These are phyloP conservation scores for Xylaria nigripes DNA, from an alignment of 495 filamentous ascomycete genomes.

Conservation along the genomic window DNA sequence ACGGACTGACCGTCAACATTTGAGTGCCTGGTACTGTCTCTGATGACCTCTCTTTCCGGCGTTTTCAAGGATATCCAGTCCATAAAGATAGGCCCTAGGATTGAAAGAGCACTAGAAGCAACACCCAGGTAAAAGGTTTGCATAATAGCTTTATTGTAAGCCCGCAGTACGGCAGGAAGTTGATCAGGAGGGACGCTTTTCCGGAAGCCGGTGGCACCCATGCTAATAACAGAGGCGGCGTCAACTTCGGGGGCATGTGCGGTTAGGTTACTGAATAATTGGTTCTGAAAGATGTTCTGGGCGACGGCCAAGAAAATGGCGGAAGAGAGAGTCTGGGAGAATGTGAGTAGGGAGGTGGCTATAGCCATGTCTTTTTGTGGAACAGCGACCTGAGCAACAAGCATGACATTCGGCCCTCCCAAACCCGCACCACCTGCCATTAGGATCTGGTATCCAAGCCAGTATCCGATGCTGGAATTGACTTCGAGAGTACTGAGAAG, in stretches of 20 bases:
- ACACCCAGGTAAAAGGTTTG: conserved; percentile 62
- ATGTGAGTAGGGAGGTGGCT: conserved; percentile 58
- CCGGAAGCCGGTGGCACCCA: conserved; percentile 38
- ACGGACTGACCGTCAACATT: background rate
- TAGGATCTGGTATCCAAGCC: conserved; percentile 74
- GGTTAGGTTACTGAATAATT: conserved; percentile 49
- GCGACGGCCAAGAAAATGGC: conserved; percentile 63
- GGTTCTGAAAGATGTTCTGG: conserved; percentile 69
- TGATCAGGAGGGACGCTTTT: conserved; percentile 34
- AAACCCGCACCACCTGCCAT: conserved; percentile 61
- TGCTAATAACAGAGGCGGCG: background rate
- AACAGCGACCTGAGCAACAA: conserved; percentile 59
- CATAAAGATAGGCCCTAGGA: conserved; percentile 52
- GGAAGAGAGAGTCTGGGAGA: conserved; percentile 60
- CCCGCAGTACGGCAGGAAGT: conserved; percentile 49
- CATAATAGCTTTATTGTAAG: conserved; percentile 64
- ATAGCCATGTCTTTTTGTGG: conserved; percentile 51
- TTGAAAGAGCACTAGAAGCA: conserved; percentile 52
- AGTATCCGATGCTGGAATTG: conserved; percentile 45
- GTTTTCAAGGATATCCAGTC: conserved; percentile 72
- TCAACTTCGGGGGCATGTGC: conserved; percentile 35
- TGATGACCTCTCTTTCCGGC: too few species aligned
- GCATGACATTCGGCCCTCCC: conserved; percentile 56
- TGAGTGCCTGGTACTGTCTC: too few species aligned
- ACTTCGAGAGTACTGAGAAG: conserved; percentile 57